phyloP scores from a whole-genome alignment of 2,329 filamentous ascomycete species.

The Cladosporium sphaerospermum region DNA sequence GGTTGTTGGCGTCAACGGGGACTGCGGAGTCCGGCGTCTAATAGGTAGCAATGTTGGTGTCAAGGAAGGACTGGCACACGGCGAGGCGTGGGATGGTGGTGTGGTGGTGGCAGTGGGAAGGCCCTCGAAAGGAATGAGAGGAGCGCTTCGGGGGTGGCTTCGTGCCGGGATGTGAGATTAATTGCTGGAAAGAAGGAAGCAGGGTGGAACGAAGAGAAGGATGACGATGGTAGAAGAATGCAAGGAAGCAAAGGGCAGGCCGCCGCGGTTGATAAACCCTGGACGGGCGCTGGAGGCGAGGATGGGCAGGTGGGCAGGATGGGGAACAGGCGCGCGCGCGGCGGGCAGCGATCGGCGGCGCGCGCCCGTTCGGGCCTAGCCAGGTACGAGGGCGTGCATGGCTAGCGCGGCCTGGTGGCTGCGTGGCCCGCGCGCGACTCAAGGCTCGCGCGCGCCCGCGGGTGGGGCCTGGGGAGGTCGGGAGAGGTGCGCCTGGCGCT shows the following conservation, averaged over 20 bases:
- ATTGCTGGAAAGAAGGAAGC: slow-evolving; percentile 18
- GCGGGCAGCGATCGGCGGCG: too few relatives aligned
- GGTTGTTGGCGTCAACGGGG: not conserved
- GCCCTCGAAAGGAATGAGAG: slow-evolving; percentile 15
- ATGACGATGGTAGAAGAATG: slow-evolving; percentile 21
- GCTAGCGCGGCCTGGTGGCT: slow-evolving; percentile 13
- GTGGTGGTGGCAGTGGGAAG: slow-evolving; percentile 15
- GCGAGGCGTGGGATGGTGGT: slow-evolving; percentile 9
- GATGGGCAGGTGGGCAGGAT: slow-evolving; percentile 14
- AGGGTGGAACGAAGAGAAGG: slow-evolving; percentile 17
- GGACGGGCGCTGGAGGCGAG: slow-evolving; percentile 20
- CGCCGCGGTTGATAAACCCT: slow-evolving; percentile 27
- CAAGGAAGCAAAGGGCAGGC: slow-evolving; percentile 19
- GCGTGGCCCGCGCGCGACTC: slow-evolving; percentile 21
- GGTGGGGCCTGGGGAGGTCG: slow-evolving; percentile 21
- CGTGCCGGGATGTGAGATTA: slow-evolving; percentile 7
- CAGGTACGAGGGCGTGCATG: slow-evolving; percentile 17
- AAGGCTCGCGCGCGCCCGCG: slow-evolving; percentile 12
- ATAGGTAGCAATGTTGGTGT: slow-evolving; percentile 9
- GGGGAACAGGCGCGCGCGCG: too few relatives aligned
- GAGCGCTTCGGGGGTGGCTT: not conserved
- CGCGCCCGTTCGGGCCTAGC: slow-evolving; percentile 19
- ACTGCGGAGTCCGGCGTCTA: slow-evolving; percentile 5
- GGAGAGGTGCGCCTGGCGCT: slow-evolving; percentile 13
- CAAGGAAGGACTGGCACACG: slow-evolving; percentile 7